phyloP scores from a whole-genome alignment of 495 filamentous ascomycete genomes.

The Hypomontagnella submonticulosa region DNA sequence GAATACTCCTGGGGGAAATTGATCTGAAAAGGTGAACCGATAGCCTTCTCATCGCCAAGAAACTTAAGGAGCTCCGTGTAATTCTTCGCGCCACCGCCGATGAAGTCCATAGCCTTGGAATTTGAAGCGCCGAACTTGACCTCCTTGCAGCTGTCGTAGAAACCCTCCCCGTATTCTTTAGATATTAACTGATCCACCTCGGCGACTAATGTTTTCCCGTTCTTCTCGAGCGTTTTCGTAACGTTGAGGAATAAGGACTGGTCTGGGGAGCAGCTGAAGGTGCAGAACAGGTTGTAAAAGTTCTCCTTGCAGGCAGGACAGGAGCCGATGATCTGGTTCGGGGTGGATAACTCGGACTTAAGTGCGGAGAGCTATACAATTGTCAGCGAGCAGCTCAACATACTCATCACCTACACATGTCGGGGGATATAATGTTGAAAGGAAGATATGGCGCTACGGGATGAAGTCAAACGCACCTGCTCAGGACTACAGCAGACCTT shows the following conservation, averaged over 20 bases:
- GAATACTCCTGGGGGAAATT: conserved; percentile 79
- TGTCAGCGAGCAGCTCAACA: conserved; percentile 38
- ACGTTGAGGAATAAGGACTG: conserved; percentile 97
- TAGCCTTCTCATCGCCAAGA: conserved; percentile 85
- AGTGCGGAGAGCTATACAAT: conserved; percentile 74
- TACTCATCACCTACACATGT: not conserved
- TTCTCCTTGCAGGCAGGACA: conserved; percentile 97
- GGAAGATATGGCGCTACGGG: conserved; percentile 1
- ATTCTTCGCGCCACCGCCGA: conserved; percentile 94
- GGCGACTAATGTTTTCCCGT: conserved; percentile 78
- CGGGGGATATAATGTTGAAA: not conserved
- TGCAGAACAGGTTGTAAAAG: conserved; percentile 98
- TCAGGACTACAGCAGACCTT: conserved; percentile 85
- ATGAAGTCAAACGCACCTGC: conserved; percentile 68
- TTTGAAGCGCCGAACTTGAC: conserved; percentile 97
- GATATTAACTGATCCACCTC: conserved; percentile 93
- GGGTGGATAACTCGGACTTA: conserved; percentile 82
- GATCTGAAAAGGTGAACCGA: conserved; percentile 97
- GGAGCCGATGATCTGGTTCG: conserved; percentile 85
- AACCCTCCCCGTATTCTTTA: conserved; percentile 84
- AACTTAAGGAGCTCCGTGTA: conserved; percentile 87
- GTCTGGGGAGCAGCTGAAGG: conserved; percentile 96
- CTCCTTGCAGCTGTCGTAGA: conserved; percentile 97
- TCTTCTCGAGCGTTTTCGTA: conserved; percentile 74
- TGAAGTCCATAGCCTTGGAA: conserved; percentile 90